Percentiles rank a stretch among this genome's conserved stretches.
phyloP scores from a whole-genome alignment of 208 protist genomes.

The Leishmania tarentolae region DNA sequence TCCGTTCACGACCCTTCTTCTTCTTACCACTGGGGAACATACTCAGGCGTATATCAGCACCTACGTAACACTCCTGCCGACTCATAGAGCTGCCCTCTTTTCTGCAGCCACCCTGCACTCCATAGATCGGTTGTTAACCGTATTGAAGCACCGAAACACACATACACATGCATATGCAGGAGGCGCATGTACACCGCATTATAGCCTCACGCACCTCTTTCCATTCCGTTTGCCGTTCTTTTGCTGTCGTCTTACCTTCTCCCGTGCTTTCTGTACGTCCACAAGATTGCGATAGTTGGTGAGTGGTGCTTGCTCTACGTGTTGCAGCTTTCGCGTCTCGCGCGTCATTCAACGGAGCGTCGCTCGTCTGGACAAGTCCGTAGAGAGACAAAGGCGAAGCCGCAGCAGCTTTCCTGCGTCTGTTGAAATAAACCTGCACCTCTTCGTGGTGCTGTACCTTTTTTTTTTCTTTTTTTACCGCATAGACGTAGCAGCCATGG shows the following conservation, averaged over 20 bases:
- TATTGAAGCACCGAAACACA: neutral
- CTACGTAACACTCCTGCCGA: neutral
- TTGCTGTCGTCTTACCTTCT: neutral
- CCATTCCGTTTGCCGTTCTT: neutral
- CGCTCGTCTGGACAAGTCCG: neutral
- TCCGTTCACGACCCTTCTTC: neutral
- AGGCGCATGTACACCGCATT: neutral
- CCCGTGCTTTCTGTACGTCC: neutral
- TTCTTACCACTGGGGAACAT: neutral
- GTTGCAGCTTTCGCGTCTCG: neutral
- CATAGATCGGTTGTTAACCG: neutral
- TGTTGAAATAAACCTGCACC: neutral
- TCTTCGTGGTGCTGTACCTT: neutral
- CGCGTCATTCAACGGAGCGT: neutral
- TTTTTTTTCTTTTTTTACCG: neutral
- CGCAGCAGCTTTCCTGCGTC: neutral
- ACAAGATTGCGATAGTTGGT: neutral
- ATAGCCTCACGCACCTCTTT: neutral
- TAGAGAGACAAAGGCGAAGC: neutral
- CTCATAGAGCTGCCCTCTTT: neutral
- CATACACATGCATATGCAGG: neutral
- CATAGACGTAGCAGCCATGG: conserved; percentile 38
- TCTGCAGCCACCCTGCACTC: neutral
- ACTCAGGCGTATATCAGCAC: neutral
- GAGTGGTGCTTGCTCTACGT: neutral